Evolutionary conservation across 2,329 filamentous ascomycete genomes (phyloP), one percentile per base, ranked within the genome.

Genomic region (Pseudopithomyces maydicus): DNA sequence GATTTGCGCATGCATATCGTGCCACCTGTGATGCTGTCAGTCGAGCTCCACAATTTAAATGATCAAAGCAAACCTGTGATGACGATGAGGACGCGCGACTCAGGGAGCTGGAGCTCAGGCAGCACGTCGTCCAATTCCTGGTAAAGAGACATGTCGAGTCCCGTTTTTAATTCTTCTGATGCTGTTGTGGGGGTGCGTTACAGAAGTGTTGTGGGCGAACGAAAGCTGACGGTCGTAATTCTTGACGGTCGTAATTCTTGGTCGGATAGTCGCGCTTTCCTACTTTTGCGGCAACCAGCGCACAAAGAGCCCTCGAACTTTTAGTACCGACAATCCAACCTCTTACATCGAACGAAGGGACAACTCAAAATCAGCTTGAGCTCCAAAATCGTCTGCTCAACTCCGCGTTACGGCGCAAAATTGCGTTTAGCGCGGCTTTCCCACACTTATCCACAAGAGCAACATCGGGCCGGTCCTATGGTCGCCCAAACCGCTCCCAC

Each of bases 1-100:
- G 91, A 92, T 53, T 88, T 88, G 71, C 89, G 87, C 93, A 97
- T 97, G 78, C 92, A 97, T 69, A 97, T 97, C 6, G 90, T 92
- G 43, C 90, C 90, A 58, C 84, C 82, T 80, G 58, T 48, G 26
- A 3, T n/a, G n/a, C 8, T 22, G 26, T 51, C 5, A 51, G 48
- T 22, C 12, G 22, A 51, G 36, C 38, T 46, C 10, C 29, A 23
- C 54, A 33, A 54, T 56, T 47, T 61, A 20, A 60, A 50, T 26
- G 39, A 41, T 20, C 17, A 39, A 4, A 20, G 3, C 35, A 17
- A 19, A 72, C 91, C 92, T 12, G 93, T 97, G 80, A 96, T 94
- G 76, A 97, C 91, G 69, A 97, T 90, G 63, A 97, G 82, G 12
- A 97, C 90, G 56, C 90, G 84, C 22, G 91, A 91, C 74, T 96